Evolutionary conservation across 179 eudicot species (phyloP).

Genomic region (Gypsophila paniculata): DNA sequence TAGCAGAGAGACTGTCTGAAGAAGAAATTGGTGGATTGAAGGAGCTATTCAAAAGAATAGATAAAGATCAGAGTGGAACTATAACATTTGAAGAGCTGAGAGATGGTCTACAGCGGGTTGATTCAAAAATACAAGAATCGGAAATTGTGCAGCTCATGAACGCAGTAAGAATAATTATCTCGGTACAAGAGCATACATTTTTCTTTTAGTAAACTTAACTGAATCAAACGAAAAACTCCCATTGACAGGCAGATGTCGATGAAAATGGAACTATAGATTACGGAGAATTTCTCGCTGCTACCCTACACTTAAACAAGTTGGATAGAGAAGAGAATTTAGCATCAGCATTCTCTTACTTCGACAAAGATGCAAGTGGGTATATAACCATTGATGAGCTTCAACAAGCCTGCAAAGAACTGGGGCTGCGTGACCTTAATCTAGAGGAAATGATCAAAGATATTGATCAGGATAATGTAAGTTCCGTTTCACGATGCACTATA

Average conservation of each 20-base stretch:
- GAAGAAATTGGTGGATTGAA: conserved; percentile 85
- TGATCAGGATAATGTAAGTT: conserved; percentile 76
- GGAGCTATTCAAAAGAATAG: conserved; percentile 71
- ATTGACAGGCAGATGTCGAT: conserved; percentile 74
- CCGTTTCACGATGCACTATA: background rate
- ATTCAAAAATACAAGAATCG: conserved; percentile 68
- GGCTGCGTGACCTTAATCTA: conserved; percentile 56
- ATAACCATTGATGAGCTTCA: conserved; percentile 82
- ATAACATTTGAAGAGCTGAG: conserved; percentile 75
- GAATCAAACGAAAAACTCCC: background rate
- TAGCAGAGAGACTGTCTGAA: conserved; percentile 76
- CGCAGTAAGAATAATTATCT: conserved; percentile 48
- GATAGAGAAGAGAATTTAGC: conserved; percentile 73
- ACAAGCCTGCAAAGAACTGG: conserved; percentile 73
- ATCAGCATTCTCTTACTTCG: conserved; percentile 72
- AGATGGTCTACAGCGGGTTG: conserved; percentile 61
- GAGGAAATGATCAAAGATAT: conserved; percentile 77
- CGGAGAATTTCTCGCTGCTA: conserved; percentile 81
- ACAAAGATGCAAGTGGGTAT: conserved; percentile 77
- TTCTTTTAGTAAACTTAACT: conserved; percentile 1
- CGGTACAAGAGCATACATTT: background rate
- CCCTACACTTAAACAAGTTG: conserved; percentile 76
- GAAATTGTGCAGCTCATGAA: conserved; percentile 78
- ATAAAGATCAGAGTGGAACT: conserved; percentile 64
- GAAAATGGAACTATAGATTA: conserved; percentile 79